Percentiles rank a stretch among this genome's conserved stretches.
Conservation (phyloP, 805 yeast genomes). For the Kodamaea fukazawae region DNA sequence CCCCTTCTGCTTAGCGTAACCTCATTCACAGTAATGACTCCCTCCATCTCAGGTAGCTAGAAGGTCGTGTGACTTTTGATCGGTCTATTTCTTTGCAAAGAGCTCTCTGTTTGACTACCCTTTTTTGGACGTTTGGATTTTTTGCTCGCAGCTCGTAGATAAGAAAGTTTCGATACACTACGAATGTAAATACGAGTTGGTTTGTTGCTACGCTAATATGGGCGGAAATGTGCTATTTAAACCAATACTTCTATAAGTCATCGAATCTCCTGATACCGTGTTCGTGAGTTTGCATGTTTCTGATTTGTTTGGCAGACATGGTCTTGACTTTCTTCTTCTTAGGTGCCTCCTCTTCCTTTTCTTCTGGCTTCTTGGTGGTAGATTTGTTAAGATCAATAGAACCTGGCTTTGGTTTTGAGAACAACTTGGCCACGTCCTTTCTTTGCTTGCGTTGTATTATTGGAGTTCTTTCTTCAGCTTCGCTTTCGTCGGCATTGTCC, state of each 20-base stretch:
- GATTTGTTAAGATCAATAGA: slow-evolving; percentile 19
- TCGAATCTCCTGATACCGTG: slow-evolving; percentile 68
- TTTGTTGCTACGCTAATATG: too few relatives aligned
- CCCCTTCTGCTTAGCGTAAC: slow-evolving; percentile 41
- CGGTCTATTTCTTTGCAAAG: neutral
- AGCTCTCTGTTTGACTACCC: neutral
- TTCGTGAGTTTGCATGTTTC: slow-evolving; percentile 50
- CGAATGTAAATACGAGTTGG: too few relatives aligned
- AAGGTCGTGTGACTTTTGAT: slow-evolving; percentile 1
- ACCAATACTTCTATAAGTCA: slow-evolving; percentile 40
- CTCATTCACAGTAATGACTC: slow-evolving; percentile 32
- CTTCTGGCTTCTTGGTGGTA: slow-evolving; percentile 3
- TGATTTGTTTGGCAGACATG: slow-evolving; percentile 44
- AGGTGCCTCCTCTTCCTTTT: slow-evolving; percentile 21
- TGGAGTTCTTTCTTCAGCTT: slow-evolving; percentile 11
- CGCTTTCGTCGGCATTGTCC: slow-evolving; percentile 10
- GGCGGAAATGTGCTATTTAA: too few relatives aligned
- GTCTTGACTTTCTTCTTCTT: slow-evolving; percentile 31
- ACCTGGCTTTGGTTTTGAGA: slow-evolving; percentile 18
- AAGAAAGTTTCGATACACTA: neutral
- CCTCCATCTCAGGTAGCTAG: slow-evolving; percentile 9
- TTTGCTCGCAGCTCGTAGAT: slow-evolving; percentile 1
- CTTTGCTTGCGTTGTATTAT: slow-evolving; percentile 16
- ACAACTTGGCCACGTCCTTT: slow-evolving; percentile 10
- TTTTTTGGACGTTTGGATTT: neutral